Percentiles rank a stretch among this genome's conserved stretches.
Conservation (phyloP, 768 basidiomycete species). For the Crassisporium funariophilum region DNA sequence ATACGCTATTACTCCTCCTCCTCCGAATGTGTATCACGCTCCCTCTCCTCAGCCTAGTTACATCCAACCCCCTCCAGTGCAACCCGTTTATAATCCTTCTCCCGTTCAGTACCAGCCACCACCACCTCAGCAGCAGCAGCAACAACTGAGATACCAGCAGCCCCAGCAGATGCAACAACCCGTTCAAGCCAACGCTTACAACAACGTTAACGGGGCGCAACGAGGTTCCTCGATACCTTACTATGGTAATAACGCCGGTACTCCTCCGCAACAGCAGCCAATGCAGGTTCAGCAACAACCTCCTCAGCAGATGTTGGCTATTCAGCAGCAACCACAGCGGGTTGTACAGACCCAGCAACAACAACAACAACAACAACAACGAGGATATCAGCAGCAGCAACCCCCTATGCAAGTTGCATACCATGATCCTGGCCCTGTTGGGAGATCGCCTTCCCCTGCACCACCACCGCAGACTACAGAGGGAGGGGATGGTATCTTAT, state of each 20-base stretch:
- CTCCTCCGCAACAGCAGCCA: conserved; percentile 27
- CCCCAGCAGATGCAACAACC: conserved; percentile 15
- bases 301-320: conserved; percentile 15
- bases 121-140: conserved; percentile 19
- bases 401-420: conserved; percentile 36
- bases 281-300: conserved; percentile 20
- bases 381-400: conserved; percentile 30
- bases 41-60: conserved; percentile 40
- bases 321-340: conserved; percentile 36
- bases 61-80: conserved; percentile 30
- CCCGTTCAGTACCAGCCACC: conserved; percentile 24
- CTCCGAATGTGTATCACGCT: conserved; percentile 40
- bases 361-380: conserved; percentile 24
- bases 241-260: conserved; percentile 30
- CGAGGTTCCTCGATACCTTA: conserved; percentile 27
- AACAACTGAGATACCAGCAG: conserved; percentile 28
- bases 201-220: conserved; percentile 28
- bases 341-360: conserved; percentile 27
- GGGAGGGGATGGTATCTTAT: conserved; percentile 78
- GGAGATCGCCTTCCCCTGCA: conserved; percentile 45
- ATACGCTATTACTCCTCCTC: conserved; percentile 40
- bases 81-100: conserved; percentile 27
- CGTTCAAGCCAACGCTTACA: conserved; percentile 19
- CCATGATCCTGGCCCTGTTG: conserved; percentile 45
- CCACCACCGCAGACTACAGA: conserved; percentile 66